Base-by-base conservation (phyloP, 1,284 basidiomycete genomes). In the Meripilus lineatus region DNA sequence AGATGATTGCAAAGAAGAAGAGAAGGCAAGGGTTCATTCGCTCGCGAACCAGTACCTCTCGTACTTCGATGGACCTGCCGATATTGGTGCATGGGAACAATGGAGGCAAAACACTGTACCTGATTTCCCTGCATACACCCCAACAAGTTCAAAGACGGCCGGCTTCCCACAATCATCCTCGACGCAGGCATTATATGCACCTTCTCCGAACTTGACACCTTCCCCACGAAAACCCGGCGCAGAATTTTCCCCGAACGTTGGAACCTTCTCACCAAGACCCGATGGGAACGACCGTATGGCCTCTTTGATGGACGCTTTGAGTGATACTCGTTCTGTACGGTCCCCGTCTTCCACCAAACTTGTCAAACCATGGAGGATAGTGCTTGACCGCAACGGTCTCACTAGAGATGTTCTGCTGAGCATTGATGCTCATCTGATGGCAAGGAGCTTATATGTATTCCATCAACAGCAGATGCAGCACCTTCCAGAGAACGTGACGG, bases 231-330 rank as follows among this genome's bases (percentile, higher is more conserved):
- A 38, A 30, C 37, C 45, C 36, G 41, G 32, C 17, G 28, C 41
- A n/a, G 53, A 53, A 45, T 35, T 50, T 13, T 73, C 71, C 20
- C 70, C 74, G 1, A 72, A 80, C 53, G 50, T 79, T 23, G 71
- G 67, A 11, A 71, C 73, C 0, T 84, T 82, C 56, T 84, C 83
- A 0, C 81, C 82, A 2, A 59, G 81, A 45, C 82, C 81, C 17
- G 67, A 67, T 15, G 69, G 69, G 10, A 59, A 60, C 18, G 55
- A 60, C 18, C 71, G 62, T 40, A 64, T 73, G 50, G 55, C 61
- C 47, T 76, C 77, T 8, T 58, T 79, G 17, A 63, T 71, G 44
- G 69, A 74, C 44, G 70, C 71, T 0, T 52, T 77, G 3, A 68
- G 66, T 40, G 59, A 57, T n/a, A 55, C 57, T 10, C 38, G 44